Base-by-base conservation (phyloP, 768 basidiomycete genomes). In the Amyloporia xantha region DNA sequence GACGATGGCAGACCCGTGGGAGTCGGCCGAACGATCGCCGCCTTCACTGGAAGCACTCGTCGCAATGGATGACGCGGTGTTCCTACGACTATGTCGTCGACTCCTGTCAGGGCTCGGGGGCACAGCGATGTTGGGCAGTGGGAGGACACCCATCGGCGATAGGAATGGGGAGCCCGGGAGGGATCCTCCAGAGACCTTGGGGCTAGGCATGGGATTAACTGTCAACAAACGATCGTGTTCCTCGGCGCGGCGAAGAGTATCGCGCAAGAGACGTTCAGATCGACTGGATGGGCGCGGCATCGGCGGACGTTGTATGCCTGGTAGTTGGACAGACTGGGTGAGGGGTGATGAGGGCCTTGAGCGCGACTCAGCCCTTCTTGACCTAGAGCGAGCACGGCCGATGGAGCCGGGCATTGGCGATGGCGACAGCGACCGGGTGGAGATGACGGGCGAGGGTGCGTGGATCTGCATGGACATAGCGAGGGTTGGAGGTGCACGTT, bases 191-290 rank as follows among this genome's bases (percentile, higher is more conserved):
- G 47, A 48, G 15, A 41, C 27, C 41, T 51, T 24, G 30, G 59
- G 41, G 30, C 48, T 49, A 49, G 62, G 52, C 33, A 58, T 35
- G 56, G 52, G 44, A 51, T 39, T 54, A 66, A 61, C 51, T 69
- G 62, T 50, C 25, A 48, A 33, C 38, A 59, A 40, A 57, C 75
- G 64, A 59, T 67, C 59, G 54, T 69, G 63, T 67, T 70, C 68
- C 41, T 71, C 76, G 55, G 71, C 80, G 41, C 75, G 69, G 24
- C 68, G 63, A 46, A 82, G 72, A 9, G 81, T 73, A 53, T 81
- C 73, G 44, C 80, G 69, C 42, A 82, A 69, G 40, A 82, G 72
- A 9, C 72, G 70, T 56, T 81, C 76, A 3, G 77, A 79, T 48
- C 77, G 70, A 28, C 75, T 75, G 0, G 77, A 66, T 0, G 77